Evolutionary conservation across 345 rosid species (phyloP).

Genomic region (Arabidopsis thaliana): DNA sequence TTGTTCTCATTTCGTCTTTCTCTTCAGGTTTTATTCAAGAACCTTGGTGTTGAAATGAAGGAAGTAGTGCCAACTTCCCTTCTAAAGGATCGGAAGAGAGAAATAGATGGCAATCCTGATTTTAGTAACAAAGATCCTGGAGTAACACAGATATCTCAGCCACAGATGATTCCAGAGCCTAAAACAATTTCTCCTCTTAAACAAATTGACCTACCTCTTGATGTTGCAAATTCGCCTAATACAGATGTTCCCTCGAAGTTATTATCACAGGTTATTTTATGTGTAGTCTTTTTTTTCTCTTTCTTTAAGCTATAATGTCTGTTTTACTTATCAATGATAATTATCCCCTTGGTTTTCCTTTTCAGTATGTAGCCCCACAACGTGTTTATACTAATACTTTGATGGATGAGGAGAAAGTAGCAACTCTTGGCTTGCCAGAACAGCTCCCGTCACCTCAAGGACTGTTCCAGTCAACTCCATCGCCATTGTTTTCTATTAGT

Average conservation of each 20-base stretch:
- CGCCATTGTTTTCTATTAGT: slow-evolving; percentile 72
- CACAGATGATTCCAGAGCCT: slow-evolving; percentile 71
- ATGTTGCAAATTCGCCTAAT: slow-evolving; percentile 65
- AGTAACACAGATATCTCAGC: slow-evolving; percentile 58
- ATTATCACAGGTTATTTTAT: slow-evolving; percentile 70
- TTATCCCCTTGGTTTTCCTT: slow-evolving; percentile 31
- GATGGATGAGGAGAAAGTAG: slow-evolving; percentile 86
- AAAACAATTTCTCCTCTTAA: slow-evolving; percentile 67
- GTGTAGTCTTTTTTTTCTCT: background rate
- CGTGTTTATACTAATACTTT: slow-evolving; percentile 65
- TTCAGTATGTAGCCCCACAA: slow-evolving; percentile 72
- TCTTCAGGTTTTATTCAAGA: slow-evolving; percentile 82
- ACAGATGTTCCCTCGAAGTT: slow-evolving; percentile 68
- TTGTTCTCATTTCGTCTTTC: background rate
- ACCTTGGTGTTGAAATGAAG: slow-evolving; percentile 90
- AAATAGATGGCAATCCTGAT: slow-evolving; percentile 96
- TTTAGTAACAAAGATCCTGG: slow-evolving; percentile 90
- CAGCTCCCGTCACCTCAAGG: slow-evolving; percentile 86
- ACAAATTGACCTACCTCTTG: slow-evolving; percentile 71
- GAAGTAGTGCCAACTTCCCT: slow-evolving; percentile 87
- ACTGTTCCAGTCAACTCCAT: slow-evolving; percentile 73
- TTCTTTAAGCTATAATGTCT: background rate
- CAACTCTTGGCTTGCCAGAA: slow-evolving; percentile 75
- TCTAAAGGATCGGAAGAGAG: slow-evolving; percentile 89
- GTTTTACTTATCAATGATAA: background rate